Evolutionary conservation across 1,139 yeast species (phyloP).

Genomic region (Kodamaea sp.): DNA sequence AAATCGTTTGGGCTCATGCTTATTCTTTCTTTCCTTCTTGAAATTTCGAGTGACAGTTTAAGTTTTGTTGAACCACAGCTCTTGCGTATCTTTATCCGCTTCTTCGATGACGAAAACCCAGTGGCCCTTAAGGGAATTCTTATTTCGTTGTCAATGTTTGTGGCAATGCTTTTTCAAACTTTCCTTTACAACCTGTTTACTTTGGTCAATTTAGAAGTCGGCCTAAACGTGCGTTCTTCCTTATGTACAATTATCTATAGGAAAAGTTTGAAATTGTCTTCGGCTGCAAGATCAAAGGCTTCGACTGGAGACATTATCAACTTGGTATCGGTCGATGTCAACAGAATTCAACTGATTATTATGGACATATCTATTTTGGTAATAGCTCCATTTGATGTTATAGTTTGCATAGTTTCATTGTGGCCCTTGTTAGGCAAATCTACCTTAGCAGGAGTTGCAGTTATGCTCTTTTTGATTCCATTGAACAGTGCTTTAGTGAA

Average conservation of each 20-base stretch:
- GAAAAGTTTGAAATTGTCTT: constrained; percentile 50
- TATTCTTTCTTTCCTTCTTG: constrained; percentile 43
- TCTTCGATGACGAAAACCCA: constrained; percentile 38
- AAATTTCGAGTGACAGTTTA: constrained; percentile 44
- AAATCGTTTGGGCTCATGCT: constrained; percentile 52
- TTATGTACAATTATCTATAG: constrained; percentile 51
- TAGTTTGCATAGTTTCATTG: constrained; percentile 55
- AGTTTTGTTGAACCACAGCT: constrained; percentile 60
- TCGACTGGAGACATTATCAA: constrained; percentile 61
- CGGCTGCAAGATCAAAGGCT: constrained; percentile 44
- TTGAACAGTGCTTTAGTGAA: constrained; percentile 53
- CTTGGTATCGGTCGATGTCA: constrained; percentile 60
- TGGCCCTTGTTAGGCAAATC: constrained; percentile 62
- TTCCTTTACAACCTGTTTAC: constrained; percentile 53
- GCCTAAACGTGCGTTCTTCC: constrained; percentile 53
- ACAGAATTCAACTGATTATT: constrained; percentile 52
- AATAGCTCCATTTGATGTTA: constrained; percentile 60
- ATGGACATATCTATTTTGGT: constrained; percentile 55
- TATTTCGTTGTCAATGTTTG: constrained; percentile 52
- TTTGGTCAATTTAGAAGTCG: constrained; percentile 52
- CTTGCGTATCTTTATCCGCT: constrained; percentile 48
- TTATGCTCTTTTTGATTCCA: constrained; percentile 60
- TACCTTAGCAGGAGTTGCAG: constrained; percentile 58
- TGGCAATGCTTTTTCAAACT: constrained; percentile 46
- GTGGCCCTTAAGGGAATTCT: constrained; percentile 54